Base-by-base conservation (phyloP, 116 monocot species). In the Papilionanthe hybrid region DNA sequence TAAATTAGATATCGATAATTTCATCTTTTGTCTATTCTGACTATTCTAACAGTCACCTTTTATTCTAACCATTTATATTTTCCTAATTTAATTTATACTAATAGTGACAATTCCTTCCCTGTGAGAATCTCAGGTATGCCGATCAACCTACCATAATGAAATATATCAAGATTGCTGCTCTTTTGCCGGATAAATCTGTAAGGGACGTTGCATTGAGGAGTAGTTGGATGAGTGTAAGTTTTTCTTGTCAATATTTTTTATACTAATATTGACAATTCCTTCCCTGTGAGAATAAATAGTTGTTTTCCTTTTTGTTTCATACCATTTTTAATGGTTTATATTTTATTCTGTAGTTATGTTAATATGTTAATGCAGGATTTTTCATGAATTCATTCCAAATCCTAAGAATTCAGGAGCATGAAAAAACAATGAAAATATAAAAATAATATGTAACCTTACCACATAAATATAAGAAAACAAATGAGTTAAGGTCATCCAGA, bases 121-220 rank as follows among this genome's bases (percentile, higher is more conserved):
- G 20, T 78, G 43, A 45, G 20, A 28, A 72, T 82, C 81, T 60
- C 50, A 92, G 92, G 69, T 90, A 80, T 86, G 84, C 77, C 41
- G 73, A 65, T 79, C 84, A 86, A 30, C 86, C 83, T 29, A 76
- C 60, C 78, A 88, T 90, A 67, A 86, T 90, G 92, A 92, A 86
- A 84, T 92, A 92, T 78, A 82, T 90, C 65, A 92, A 92, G 83
- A 92, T 92, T 78, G 89, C 90, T 55, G 87, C 90, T 17, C 43
- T 67, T 57, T 68, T 92, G 9, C 42, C 86, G 66, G 42, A 88
- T 5, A 92, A 92, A 86, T 86, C 89, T 42, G 86, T 92, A 77
- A 83, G 84, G 55, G 86, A 86, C 67, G 86, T 86, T 65, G 86
- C 86, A 77, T 83, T 86, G 77, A 86, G 86, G 49, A 80, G 80